A percentile compares a stretch with the other conserved stretches of the same genome.
Conservation (phyloP, 495 filamentous ascomycete species). For the Lepidopterella palustris region DNA sequence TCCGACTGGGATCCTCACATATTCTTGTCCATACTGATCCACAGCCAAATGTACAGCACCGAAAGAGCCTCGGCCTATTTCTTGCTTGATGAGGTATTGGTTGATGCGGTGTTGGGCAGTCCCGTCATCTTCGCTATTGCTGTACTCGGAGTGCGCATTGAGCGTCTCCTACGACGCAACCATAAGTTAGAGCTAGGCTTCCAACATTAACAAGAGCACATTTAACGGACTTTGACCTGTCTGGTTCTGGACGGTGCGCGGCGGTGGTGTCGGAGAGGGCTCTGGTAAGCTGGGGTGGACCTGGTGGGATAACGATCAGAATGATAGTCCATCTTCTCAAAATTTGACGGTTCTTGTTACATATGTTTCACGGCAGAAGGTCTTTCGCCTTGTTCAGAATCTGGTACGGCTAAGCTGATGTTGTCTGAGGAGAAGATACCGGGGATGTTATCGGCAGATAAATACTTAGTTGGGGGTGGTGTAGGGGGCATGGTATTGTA, state of each 20-base stretch:
- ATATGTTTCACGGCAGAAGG: conserved; percentile 35
- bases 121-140: conserved; percentile 77
- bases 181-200: not conserved
- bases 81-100: conserved; percentile 89
- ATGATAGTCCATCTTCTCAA: not conserved
- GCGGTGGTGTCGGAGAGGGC: conserved; percentile 38
- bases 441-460: conserved; percentile 8
- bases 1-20: conserved; percentile 53
- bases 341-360: conserved; percentile 18
- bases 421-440: conserved; percentile 23
- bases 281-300: conserved; percentile 37
- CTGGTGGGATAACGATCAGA: conserved; percentile 12
- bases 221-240: conserved; percentile 33
- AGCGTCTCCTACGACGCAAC: conserved; percentile 65
- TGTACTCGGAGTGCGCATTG: conserved; percentile 81
- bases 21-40: conserved; percentile 90
- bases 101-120: conserved; percentile 75
- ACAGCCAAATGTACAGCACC: conserved; percentile 87
- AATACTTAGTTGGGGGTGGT: conserved; percentile 8
- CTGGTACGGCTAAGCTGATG: conserved; percentile 34
- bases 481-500: not conserved
- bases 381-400: conserved; percentile 13
- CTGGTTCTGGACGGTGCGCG: conserved; percentile 33
- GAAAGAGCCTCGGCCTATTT: conserved; percentile 93
- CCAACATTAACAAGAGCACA: not conserved